Base-by-base conservation (phyloP, 2,329 filamentous ascomycete genomes). In the Epichloe scottii region DNA sequence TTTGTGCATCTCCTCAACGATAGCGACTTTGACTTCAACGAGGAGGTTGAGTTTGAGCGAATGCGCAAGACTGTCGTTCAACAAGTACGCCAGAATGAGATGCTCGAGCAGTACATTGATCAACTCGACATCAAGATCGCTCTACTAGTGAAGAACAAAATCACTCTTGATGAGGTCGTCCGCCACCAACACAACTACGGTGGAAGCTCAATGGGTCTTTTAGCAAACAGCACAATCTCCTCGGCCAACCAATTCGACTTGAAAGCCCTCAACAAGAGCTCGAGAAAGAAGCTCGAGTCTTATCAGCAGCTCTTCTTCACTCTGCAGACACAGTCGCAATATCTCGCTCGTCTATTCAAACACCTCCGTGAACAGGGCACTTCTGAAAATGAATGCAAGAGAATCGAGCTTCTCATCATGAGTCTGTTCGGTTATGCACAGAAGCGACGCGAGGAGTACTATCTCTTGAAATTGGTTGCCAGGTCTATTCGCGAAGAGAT, bases 111-210 rank as follows among this genome's bases (percentile, higher is more conserved):
- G 65, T 98, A 98, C 63, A 95, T 98, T 58, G 90, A 95, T 60
- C 93, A 98, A 65, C 79, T 98, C 37, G 94, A 98, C 63, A 95
- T 98, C 74, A 98, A 98, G 72, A 98, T 98, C 65, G 93, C 93
- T 1, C 78, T 98, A 3, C 77, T 98, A 17, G 93, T 98, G 61
- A 97, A 97, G 77, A 98, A 98, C 78, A 98, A 98, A 69, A 98
- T 98, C 62, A 97, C 93, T 0, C 77, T 98, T 4, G 93, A 98
- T 63, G 94, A 98, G 69, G 93, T 98, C 30, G 87, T 98, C 51
- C 89, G 89, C 60, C 93, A 97, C 64, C 93, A 98, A 63, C 91
- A 86, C 71, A 94, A 95, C 66, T 96, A 93, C 61, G 93, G 93
- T 51, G 90, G 91, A 2, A 86, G 93, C 61, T 84, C 90, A 21